A percentile compares a stretch with the other conserved stretches of the same genome.
Evolutionary conservation across 805 yeast species (phyloP).

Genomic region (Zygoascus biomembranicola): DNA sequence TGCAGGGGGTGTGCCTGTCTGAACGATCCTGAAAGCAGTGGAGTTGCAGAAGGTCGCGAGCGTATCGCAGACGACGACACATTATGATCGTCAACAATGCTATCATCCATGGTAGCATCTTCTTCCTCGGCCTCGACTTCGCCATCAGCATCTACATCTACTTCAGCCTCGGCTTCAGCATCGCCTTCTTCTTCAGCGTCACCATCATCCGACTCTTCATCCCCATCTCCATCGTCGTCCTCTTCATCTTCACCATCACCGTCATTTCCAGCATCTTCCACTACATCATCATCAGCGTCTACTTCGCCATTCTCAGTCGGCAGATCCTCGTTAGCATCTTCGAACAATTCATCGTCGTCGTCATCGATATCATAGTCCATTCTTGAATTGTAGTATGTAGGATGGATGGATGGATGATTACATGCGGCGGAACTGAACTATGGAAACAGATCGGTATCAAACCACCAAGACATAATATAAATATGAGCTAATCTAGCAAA

Average conservation of each 20-base stretch:
- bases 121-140: conserved; percentile 6
- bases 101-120: conserved; percentile 15
- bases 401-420: conserved; percentile 5
- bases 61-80: neutral
- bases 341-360: conserved; percentile 26
- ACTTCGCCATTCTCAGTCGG: conserved; percentile 19
- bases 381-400: neutral
- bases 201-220: conserved; percentile 22
- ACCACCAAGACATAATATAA: no score
- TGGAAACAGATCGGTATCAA: no score
- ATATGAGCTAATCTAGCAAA: conserved; percentile 20
- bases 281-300: conserved; percentile 22
- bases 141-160: conserved; percentile 12
- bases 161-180: conserved; percentile 22
- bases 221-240: conserved; percentile 22
- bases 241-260: conserved; percentile 23
- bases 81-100: conserved; percentile 17
- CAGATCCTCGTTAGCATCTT: conserved; percentile 26
- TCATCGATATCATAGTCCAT: conserved; percentile 21
- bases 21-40: conserved; percentile 10
- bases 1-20: conserved; percentile 17
- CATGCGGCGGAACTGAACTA: neutral
- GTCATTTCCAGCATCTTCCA: conserved; percentile 25
- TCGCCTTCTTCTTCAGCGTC: conserved; percentile 23
- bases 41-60: neutral